Evolutionary conservation across 2,329 filamentous ascomycete genomes (phyloP), one percentile per base, ranked within the genome.

Genomic region (Hypoxylon sp.): DNA sequence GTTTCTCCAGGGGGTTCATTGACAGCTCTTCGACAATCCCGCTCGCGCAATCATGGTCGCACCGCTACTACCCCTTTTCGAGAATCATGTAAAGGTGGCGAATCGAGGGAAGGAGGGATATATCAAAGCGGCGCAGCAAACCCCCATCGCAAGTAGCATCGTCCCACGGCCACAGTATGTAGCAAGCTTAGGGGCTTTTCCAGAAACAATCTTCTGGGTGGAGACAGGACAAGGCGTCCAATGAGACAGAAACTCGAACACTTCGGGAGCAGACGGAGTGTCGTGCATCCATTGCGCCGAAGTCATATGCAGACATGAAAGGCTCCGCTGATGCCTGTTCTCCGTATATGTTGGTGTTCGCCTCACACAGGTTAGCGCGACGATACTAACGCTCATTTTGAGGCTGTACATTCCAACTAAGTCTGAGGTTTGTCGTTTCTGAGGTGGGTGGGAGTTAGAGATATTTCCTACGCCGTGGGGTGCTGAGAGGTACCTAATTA

Each of bases 81-180:
- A 61, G 42, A 57, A 24, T 30, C 16, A 50, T 36, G 32, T 14
- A 22, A 51, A 49, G 64, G 64, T 60, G 67, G 57, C 53, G 30
- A 60, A 53, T 26, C 38, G 22, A 63, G 46, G 28, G 38, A 48
- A 52, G 49, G 48, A 57, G 42, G 46, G 36, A 33, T 20, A 60
- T 64, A 61, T 56, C 55, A 49, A 50, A 59, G 66, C 63, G 65
- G 68, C 65, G 68, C 51, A 70, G 68, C 36, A 57, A 38, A 40
- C 40, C 11, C 38, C 16, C 7, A 62, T 59, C 24, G 7, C 28
- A 40, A 57, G 33, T 36, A 49, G 30, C 28, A 46, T 58, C 46
- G 36, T 57, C 26, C 33, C 36, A 54, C 24, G 28, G 36, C 32
- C 22, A 20, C 12, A 46, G 16, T 50, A 58, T 18, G 18, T 22